These are phyloP conservation scores for Verruconis gallopava DNA, from an alignment of 2,329 filamentous ascomycete genomes.

Conservation along the genomic window DNA sequence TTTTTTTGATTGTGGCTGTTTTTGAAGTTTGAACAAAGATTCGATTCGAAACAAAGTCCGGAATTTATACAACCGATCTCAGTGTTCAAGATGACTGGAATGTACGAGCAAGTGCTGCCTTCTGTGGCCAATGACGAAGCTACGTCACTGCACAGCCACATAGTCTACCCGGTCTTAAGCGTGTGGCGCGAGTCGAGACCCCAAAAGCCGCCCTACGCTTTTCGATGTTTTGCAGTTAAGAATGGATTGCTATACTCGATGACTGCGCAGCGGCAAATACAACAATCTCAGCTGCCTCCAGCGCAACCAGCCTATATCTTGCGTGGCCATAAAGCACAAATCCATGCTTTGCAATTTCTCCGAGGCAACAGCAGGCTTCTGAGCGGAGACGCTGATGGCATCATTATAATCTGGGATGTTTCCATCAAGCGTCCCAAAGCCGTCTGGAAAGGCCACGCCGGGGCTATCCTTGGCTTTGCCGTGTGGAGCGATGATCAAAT, in stretches of 20 bases:
- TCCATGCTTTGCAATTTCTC: conserved; percentile 66
- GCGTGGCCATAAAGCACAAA: conserved; percentile 69
- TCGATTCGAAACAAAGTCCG: too few relatives aligned
- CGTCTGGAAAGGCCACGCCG: conserved; percentile 77
- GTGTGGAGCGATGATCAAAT: conserved; percentile 61
- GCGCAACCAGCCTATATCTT: conserved; percentile 57
- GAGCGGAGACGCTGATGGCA: conserved; percentile 84
- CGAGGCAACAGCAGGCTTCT: conserved; percentile 61
- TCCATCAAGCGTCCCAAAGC: conserved; percentile 66
- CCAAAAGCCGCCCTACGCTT: too few relatives aligned
- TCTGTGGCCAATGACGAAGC: too few relatives aligned
- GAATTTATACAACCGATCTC: too few relatives aligned
- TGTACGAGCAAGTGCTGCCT: too few relatives aligned
- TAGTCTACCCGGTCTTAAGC: too few relatives aligned
- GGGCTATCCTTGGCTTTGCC: conserved; percentile 60
- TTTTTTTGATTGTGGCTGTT: conserved; percentile 4
- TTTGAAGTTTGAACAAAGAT: too few relatives aligned
- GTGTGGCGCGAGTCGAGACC: too few relatives aligned
- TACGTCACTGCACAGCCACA: too few relatives aligned
- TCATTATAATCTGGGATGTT: conserved; percentile 75
- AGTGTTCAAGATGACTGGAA: too few relatives aligned
- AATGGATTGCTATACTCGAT: too few relatives aligned
- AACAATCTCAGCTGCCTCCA: conserved; percentile 26
- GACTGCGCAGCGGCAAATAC: conserved; percentile 1
- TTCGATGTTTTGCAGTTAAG: too few relatives aligned